Evolutionary conservation across 139 green algal species (phyloP).

Genomic region (Coelastrella sp.): DNA sequence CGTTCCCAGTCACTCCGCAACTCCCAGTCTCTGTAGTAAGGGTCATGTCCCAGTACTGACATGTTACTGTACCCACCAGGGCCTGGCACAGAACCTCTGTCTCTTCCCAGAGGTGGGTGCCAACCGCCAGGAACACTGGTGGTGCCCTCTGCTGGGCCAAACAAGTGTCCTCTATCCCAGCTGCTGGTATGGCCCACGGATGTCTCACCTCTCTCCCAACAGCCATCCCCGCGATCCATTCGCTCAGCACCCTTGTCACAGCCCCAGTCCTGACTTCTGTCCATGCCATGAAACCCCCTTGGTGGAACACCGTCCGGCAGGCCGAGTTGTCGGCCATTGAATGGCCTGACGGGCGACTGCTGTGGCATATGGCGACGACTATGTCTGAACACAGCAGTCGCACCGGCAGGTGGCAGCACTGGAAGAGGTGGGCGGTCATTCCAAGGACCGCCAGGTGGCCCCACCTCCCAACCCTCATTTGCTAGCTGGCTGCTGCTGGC

Average conservation of each 20-base stretch:
- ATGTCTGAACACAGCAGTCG: constrained; percentile 18
- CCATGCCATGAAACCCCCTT: constrained; percentile 2
- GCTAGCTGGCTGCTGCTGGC: constrained; percentile 33
- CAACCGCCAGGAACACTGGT: background rate
- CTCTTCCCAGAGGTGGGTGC: background rate
- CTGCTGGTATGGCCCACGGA: background rate
- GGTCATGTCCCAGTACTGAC: background rate
- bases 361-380: constrained; percentile 28
- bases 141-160: background rate
- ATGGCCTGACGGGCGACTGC: constrained; percentile 11
- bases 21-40: constrained; percentile 19
- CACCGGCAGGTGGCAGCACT: background rate
- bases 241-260: background rate
- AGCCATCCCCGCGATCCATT: background rate
- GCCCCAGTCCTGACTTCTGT: background rate
- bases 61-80: background rate
- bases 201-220: background rate
- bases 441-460: background rate
- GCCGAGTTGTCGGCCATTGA: background rate
- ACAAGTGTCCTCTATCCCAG: background rate
- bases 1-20: background rate
- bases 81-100: background rate
- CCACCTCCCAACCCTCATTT: constrained; percentile 23
- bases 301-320: background rate
- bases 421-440: background rate